phyloP scores from a whole-genome alignment of 139 green algal genomes.

The Parachlorella kessleri region DNA sequence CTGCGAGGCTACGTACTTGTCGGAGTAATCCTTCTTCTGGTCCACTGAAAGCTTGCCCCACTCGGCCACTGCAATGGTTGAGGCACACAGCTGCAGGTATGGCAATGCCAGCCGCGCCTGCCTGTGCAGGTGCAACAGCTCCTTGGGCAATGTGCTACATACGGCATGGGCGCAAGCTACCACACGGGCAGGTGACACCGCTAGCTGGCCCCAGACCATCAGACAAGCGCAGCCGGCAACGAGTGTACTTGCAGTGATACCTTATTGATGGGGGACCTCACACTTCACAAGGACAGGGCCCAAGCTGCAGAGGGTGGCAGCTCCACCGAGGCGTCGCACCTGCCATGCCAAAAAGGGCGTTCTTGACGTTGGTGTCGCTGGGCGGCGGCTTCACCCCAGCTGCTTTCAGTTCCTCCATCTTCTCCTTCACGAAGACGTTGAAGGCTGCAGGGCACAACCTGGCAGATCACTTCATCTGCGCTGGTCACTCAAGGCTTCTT shows the following conservation, averaged over 20 bases:
- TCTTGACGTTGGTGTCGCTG: constrained; percentile 6
- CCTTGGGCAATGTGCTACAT: neutral
- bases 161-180: neutral
- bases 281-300: too few species aligned
- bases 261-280: too few species aligned
- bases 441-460: constrained; percentile 42
- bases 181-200: neutral
- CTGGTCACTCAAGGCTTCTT: too few species aligned
- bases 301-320: neutral
- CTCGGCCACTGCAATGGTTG: constrained; percentile 18
- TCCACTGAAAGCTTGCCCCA: constrained; percentile 19
- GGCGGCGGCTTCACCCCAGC: constrained; percentile 2
- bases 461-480: too few species aligned
- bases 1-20: neutral
- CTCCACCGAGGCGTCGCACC: neutral
- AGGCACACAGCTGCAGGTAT: neutral
- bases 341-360: neutral
- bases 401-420: constrained; percentile 41
- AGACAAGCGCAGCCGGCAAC: neutral
- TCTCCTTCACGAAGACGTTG: constrained; percentile 53
- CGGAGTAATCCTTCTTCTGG: neutral
- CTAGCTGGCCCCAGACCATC: neutral
- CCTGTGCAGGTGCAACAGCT: neutral
- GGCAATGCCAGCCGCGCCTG: neutral
- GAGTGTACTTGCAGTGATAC: neutral